These are phyloP conservation scores for Fagus sylvatica DNA, from an alignment of 306 rosid genomes.

Conservation along the genomic window DNA sequence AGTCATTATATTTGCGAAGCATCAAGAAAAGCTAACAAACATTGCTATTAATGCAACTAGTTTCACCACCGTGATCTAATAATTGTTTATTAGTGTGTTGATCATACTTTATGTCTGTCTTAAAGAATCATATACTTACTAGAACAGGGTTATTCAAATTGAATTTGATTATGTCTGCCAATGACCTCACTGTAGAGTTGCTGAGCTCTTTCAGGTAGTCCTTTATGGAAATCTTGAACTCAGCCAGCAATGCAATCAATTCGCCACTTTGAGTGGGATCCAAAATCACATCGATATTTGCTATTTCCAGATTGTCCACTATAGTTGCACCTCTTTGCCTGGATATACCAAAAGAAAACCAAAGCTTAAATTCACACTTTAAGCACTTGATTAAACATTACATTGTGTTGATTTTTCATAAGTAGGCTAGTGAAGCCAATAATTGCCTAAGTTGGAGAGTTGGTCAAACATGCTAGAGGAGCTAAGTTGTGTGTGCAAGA, in stretches of 20 bases:
- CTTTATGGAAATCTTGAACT: constrained; percentile 52
- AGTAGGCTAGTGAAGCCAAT: background rate
- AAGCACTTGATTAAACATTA: no score
- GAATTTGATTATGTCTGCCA: constrained; percentile 58
- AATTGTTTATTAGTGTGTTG: no score
- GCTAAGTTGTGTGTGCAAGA: background rate
- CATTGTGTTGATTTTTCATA: no score
- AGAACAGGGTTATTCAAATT: constrained; percentile 42
- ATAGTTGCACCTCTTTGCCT: constrained; percentile 66
- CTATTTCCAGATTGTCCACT: constrained; percentile 61
- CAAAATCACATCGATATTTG: constrained; percentile 33
- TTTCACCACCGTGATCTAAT: no score
- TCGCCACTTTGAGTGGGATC: constrained; percentile 42
- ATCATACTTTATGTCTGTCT: background rate
- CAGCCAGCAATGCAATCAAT: constrained; percentile 25
- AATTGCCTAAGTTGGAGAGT: background rate
- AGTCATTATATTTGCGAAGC: no score
- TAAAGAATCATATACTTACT: constrained; percentile 27
- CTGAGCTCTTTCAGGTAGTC: constrained; percentile 43
- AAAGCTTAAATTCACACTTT: no score
- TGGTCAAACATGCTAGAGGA: background rate
- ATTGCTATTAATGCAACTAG: no score
- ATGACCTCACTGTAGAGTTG: constrained; percentile 50
- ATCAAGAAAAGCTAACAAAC: no score
- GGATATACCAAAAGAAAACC: background rate